Evolutionary conservation across 139 green algal genomes (phyloP), one percentile per base, ranked within the genome.

Genomic region (Picochlorum sp.): DNA sequence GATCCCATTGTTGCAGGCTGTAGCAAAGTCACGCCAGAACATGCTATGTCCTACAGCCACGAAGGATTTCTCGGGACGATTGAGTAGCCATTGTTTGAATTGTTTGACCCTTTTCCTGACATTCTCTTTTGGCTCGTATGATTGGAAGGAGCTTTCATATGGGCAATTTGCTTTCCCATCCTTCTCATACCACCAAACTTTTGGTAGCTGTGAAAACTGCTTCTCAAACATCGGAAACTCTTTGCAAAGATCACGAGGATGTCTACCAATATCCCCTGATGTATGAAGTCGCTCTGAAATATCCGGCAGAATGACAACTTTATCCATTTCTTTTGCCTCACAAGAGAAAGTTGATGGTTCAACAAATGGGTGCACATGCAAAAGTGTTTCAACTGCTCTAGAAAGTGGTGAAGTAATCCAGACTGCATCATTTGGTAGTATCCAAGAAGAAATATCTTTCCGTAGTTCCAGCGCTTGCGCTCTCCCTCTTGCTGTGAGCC

Each of bases 11-110:
- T 37, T 22, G 50, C 25, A 41, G 28, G 16, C 52, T 66, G 36
- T 70, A 59, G 33, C 54, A 40, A 88, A 77, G 43, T 75, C 58
- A 55, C 74, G 72, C 59, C 72, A 85, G 51, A 85, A 83, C 12
- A 43, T 69, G 65, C 56, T 73, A 72, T 90, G 83, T 9, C 83
- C 83, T 50, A 87, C 74, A 0, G 74, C 76, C 26, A 90, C 72
- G 29, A 90, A 73, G 13, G 79, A 44, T 24, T 65, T 70, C 53
- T 88, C 76, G 2, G 70, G 72, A 32, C 64, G 68, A 9, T 29
- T 43, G 14, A 70, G 35, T 28, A 88, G 55, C 83, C 81, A 88
- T 24, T 47, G 37, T 5, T 56, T 63, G 49, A 90, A 87, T 30
- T 57, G 47, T 8, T 52, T 68, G 9, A 87, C 72, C 9, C 83